Evolutionary conservation across 306 rosid species (phyloP).

Genomic region (Malus orientalis): DNA sequence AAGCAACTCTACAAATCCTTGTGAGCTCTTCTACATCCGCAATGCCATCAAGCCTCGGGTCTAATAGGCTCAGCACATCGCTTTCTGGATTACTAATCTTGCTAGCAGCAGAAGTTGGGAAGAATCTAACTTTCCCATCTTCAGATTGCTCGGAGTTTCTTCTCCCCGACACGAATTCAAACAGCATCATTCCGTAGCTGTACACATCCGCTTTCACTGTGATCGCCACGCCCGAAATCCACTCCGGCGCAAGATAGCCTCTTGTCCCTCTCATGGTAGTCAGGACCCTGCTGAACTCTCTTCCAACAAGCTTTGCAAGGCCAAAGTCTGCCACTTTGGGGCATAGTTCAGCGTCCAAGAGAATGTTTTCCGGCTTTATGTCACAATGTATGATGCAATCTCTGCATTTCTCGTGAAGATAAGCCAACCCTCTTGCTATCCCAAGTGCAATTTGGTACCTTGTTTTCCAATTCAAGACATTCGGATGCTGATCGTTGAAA

Average conservation of each 20-base stretch:
- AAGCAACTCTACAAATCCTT: conserved; percentile 51
- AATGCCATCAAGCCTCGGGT: conserved; percentile 41
- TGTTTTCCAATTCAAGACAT: conserved; percentile 53
- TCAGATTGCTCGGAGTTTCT: conserved; percentile 62
- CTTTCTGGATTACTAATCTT: conserved; percentile 28
- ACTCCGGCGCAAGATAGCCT: conserved; percentile 87
- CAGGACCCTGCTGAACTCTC: conserved; percentile 80
- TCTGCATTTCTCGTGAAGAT: conserved; percentile 80
- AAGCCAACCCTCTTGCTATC: conserved; percentile 72
- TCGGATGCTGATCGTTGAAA: conserved; percentile 28
- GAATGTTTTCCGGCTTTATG: conserved; percentile 89
- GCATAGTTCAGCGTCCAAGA: conserved; percentile 52
- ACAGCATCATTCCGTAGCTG: conserved; percentile 93
- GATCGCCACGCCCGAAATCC: conserved; percentile 81
- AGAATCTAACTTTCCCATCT: conserved; percentile 51
- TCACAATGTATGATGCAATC: conserved; percentile 92
- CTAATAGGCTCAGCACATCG: conserved; percentile 42
- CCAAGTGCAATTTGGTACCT: conserved; percentile 81
- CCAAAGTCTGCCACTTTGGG: conserved; percentile 92
- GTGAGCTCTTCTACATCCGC: conserved; percentile 45
- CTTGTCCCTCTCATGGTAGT: conserved; percentile 95
- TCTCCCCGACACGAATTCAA: conserved; percentile 67
- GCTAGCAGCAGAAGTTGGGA: conserved; percentile 51
- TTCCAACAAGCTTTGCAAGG: conserved; percentile 78
- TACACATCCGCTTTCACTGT: conserved; percentile 86